Evolutionary conservation across 306 rosid species (phyloP), one percentile per base, ranked within the genome.

Genomic region (Rubus parviflorus): DNA sequence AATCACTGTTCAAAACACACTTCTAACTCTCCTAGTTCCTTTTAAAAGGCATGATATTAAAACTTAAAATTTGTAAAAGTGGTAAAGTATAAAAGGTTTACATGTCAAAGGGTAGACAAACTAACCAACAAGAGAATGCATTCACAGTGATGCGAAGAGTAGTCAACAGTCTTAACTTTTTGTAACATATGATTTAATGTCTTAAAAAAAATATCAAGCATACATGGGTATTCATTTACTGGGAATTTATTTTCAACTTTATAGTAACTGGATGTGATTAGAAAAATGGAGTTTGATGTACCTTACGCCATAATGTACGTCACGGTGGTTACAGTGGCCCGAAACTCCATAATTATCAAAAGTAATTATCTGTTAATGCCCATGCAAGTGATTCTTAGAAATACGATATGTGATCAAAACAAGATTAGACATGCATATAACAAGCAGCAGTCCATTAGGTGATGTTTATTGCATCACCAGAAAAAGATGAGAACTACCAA

Each of bases 311-410:
- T 76, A 75, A 79, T 92, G 90, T 81, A 92, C 93, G 45, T 90
- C 98, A 72, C 87, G 40, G 68, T 95, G 98, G 84, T 95, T 92
- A 81, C 97, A 89, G 84, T 95, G 98, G 74, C 98, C 97, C 0
- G 98, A 95, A 74, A 95, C 90, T 77, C 97, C 98, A 61, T 92
- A 71, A 40, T 77, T 80, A 81, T 90, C 97, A 47, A 95, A 95
- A 65, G 97, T 89, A 88, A 95, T 85, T 69, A 95, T 87, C 97
- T 95, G 90, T 68, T 42, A 84, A 70, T 72, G 60, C 35, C 61
- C 75, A 75, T 11, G 75, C 49, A 82, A 70, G 58, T 54, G 25
- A 20, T 65, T 53, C 22, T 48, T 56, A 41, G 38, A 72, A 58
- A 17, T 42, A 40, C 47, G 17, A 40, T 17, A 60, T 11, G 48